Conservation (phyloP, 208 protist species). For the Leishmania tarentolae region DNA sequence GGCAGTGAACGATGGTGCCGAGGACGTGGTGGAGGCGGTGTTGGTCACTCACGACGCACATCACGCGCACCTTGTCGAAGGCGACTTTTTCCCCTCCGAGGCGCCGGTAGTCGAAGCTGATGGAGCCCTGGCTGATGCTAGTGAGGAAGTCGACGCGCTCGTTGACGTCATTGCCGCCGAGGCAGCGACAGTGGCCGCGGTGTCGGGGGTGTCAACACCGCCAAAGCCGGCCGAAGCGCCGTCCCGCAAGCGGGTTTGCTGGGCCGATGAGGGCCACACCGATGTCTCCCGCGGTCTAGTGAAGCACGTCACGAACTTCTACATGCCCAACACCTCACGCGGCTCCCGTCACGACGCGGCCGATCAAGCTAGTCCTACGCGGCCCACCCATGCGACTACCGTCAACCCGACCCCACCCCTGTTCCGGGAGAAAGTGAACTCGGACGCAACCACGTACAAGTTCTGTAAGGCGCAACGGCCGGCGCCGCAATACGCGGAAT, state of each 20-base stretch:
- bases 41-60: slow-evolving; percentile 35
- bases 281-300: slow-evolving; percentile 35
- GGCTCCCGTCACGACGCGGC: slow-evolving; percentile 6
- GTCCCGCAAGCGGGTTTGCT: slow-evolving; percentile 49
- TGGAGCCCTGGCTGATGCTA: not conserved
- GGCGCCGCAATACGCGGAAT: slow-evolving; percentile 48
- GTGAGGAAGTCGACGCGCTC: slow-evolving; percentile 10
- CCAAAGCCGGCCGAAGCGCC: slow-evolving; percentile 10
- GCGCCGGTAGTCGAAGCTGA: slow-evolving; percentile 20
- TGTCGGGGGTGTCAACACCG: not conserved
- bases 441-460: slow-evolving; percentile 56
- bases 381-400: slow-evolving; percentile 18
- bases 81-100: slow-evolving; percentile 67
- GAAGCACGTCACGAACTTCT: slow-evolving; percentile 60
- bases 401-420: slow-evolving; percentile 38
- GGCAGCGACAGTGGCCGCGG: slow-evolving; percentile 9
- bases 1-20: slow-evolving; percentile 27
- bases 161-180: slow-evolving; percentile 19
- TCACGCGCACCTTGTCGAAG: slow-evolving; percentile 61
- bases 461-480: slow-evolving; percentile 63
- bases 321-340: slow-evolving; percentile 47
- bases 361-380: slow-evolving; percentile 26
- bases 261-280: slow-evolving; percentile 47
- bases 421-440: slow-evolving; percentile 50
- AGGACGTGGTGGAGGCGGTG: slow-evolving; percentile 49